phyloP scores from a whole-genome alignment of 495 filamentous ascomycete genomes.

The Neurospora terricola region DNA sequence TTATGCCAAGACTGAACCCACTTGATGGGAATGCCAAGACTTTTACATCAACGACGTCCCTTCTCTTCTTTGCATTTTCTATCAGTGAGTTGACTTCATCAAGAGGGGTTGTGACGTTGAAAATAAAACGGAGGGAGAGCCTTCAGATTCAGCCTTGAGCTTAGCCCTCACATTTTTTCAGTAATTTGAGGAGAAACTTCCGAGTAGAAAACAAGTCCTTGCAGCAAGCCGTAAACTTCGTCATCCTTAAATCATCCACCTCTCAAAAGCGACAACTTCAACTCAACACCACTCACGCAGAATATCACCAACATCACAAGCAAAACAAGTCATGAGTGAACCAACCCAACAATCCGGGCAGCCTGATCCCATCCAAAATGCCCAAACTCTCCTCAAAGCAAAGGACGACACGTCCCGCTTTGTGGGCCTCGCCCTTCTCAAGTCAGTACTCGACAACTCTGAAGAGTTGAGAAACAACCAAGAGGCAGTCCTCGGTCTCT shows the following conservation, averaged over 20 bases:
- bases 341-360: neutral
- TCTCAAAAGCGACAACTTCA: neutral
- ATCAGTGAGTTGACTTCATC: neutral
- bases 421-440: slow-evolving; percentile 54
- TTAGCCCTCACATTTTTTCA: too few relatives aligned
- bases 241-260: neutral
- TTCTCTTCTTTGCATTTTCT: neutral
- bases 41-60: neutral
- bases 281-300: neutral
- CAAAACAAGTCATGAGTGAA: slow-evolving; percentile 7
- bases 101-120: neutral
- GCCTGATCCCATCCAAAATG: slow-evolving; percentile 24
- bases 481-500: slow-evolving; percentile 26
- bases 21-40: neutral
- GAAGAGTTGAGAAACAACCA: slow-evolving; percentile 32
- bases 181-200: too few relatives aligned
- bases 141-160: too few relatives aligned
- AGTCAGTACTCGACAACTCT: slow-evolving; percentile 48
- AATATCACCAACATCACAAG: neutral
- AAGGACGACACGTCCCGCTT: slow-evolving; percentile 56
- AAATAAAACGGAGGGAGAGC: too few relatives aligned
- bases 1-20: neutral
- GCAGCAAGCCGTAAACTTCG: neutral
- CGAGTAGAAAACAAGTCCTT: neutral
- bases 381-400: slow-evolving; percentile 38